Percentiles rank a stretch among this genome's conserved stretches.
Conservation (phyloP, 805 yeast genomes). For the Clavispora asparagi region DNA sequence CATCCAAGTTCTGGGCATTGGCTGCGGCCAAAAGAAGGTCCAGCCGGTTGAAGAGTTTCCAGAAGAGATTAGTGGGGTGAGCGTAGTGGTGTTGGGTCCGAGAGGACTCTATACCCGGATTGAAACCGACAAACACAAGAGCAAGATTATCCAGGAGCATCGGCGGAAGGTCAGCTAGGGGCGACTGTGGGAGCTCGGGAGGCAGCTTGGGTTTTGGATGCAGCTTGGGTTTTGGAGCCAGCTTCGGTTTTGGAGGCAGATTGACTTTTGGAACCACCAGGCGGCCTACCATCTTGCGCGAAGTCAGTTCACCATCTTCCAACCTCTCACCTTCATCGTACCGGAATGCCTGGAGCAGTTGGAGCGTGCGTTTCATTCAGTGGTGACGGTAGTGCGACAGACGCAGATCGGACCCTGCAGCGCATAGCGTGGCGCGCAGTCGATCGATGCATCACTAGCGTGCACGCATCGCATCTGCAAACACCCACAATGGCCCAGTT, state of each 20-base stretch:
- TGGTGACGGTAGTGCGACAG: background rate
- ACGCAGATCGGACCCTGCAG: background rate
- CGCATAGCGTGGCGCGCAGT: background rate
- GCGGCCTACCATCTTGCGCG: background rate
- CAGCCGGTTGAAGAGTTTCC: slow-evolving; percentile 57
- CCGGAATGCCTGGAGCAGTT: slow-evolving; percentile 7
- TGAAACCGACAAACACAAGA: slow-evolving; percentile 63
- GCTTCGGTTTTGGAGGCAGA: too few relatives aligned
- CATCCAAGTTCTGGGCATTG: background rate
- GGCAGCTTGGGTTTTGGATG: too few relatives aligned
- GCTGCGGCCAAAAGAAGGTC: slow-evolving; percentile 28
- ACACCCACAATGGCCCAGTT: background rate
- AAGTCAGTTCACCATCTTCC: background rate
- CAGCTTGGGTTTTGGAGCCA: too few relatives aligned
- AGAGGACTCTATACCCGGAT: slow-evolving; percentile 66
- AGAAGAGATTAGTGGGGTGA: slow-evolving; percentile 61
- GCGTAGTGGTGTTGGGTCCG: slow-evolving; percentile 65
- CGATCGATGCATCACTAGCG: background rate
- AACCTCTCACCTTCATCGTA: slow-evolving; percentile 8
- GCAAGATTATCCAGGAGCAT: slow-evolving; percentile 20
- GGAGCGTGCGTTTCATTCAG: background rate
- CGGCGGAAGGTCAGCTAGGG: slow-evolving; percentile 28
- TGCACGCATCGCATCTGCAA: background rate
- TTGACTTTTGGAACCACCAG: too few relatives aligned
- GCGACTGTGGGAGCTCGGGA: background rate